phyloP scores from a whole-genome alignment of 345 rosid genomes.

The Eucalyptus tenuipes region DNA sequence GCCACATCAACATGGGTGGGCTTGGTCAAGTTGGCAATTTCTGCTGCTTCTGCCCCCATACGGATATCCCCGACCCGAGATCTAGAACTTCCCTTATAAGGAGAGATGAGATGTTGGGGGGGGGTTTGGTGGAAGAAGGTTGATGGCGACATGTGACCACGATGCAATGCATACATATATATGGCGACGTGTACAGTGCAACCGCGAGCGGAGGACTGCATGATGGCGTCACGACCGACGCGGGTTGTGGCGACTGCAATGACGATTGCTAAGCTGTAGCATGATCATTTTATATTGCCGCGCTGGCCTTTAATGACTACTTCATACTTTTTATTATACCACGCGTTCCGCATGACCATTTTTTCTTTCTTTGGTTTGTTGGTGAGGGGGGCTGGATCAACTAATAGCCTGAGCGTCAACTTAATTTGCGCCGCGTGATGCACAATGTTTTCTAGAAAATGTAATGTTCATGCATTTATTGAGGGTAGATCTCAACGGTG shows the following conservation, averaged over 20 bases:
- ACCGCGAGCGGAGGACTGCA: background rate
- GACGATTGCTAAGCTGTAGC: background rate
- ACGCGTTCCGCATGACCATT: background rate
- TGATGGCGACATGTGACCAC: fast-evolving
- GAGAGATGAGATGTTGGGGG: background rate
- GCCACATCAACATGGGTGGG: too few relatives aligned
- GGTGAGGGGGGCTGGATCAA: too few relatives aligned
- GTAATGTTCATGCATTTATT: background rate
- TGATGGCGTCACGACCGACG: background rate
- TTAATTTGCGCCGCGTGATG: too few relatives aligned
- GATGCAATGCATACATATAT: background rate
- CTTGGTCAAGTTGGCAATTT: fast-evolving
- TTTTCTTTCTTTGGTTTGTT: fast-evolving
- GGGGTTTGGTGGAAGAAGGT: background rate
- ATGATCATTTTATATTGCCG: too few relatives aligned
- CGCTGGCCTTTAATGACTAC: background rate
- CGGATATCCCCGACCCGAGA: background rate
- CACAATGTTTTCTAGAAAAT: background rate
- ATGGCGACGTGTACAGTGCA: background rate
- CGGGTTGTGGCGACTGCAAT: background rate
- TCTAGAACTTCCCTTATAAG: background rate
- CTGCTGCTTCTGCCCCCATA: background rate
- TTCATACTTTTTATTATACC: background rate
- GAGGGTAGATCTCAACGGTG: background rate
- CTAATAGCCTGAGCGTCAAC: too few relatives aligned